These are phyloP conservation scores for Fusarium napiforme DNA, from an alignment of 2,329 filamentous ascomycete genomes.

Conservation along the genomic window DNA sequence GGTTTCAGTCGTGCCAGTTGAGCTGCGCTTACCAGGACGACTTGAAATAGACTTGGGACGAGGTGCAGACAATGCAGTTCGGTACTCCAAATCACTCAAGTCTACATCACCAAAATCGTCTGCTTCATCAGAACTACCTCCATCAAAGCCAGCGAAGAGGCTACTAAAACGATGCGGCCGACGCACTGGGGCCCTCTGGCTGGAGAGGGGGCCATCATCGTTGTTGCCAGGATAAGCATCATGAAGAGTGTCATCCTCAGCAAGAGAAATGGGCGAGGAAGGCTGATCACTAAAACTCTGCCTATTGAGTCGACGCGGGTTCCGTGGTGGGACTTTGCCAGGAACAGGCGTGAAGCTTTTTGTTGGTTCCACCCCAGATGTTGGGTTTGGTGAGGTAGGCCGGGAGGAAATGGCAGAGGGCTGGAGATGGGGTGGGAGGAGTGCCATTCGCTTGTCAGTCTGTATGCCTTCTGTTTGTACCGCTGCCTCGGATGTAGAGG, in stretches of 20 bases:
- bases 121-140: constrained; percentile 72
- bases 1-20: constrained; percentile 44
- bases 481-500: constrained; percentile 48
- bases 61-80: constrained; percentile 73
- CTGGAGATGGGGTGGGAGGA: constrained; percentile 80
- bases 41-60: constrained; percentile 58
- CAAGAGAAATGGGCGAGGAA: constrained; percentile 58
- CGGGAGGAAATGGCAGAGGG: constrained; percentile 78
- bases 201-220: constrained; percentile 78
- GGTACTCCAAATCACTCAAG: constrained; percentile 73
- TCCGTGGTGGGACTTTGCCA: constrained; percentile 66
- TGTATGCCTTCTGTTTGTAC: constrained; percentile 93
- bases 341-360: constrained; percentile 65
- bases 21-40: constrained; percentile 56
- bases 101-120: constrained; percentile 72
- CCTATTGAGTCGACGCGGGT: constrained; percentile 66
- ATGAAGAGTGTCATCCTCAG: constrained; percentile 56
- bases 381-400: constrained; percentile 64
- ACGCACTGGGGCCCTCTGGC: constrained; percentile 68
- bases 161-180: constrained; percentile 82
- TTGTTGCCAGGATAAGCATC: constrained; percentile 83
- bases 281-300: constrained; percentile 60
- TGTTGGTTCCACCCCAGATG: constrained; percentile 44
- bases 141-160: constrained; percentile 87
- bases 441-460: constrained; percentile 79